Evolutionary conservation across 2,329 filamentous ascomycete species (phyloP).

Genomic region (Fusarium bulbicola): DNA sequence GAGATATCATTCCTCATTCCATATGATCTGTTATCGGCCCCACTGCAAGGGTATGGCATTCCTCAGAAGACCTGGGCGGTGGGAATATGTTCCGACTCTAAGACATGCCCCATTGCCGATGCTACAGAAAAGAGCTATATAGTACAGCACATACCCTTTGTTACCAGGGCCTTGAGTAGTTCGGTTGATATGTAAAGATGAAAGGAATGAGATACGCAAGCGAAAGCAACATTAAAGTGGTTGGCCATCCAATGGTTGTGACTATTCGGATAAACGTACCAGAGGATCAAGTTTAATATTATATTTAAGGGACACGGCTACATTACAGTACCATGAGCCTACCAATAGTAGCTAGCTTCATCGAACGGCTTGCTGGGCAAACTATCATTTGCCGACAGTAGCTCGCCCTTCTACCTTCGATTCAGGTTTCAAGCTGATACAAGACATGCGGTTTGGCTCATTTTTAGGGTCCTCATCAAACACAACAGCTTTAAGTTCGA

Average conservation of each 20-base stretch:
- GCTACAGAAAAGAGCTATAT: too few relatives aligned
- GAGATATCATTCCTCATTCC: neutral
- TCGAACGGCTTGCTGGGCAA: accelerated
- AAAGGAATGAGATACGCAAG: neutral
- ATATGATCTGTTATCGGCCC: neutral
- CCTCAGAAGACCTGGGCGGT: neutral
- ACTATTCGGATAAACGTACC: accelerated
- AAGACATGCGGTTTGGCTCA: too few relatives aligned
- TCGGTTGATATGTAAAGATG: accelerated
- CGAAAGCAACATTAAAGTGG: neutral
- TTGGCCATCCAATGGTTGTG: accelerated
- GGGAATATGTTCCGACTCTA: neutral
- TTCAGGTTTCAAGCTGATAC: too few relatives aligned
- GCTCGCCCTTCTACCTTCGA: too few relatives aligned
- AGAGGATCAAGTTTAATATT: neutral
- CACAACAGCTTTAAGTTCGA: accelerated
- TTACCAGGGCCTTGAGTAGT: accelerated
- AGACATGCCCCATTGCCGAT: neutral
- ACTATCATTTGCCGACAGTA: neutral
- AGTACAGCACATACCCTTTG: too few relatives aligned
- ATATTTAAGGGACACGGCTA: too few relatives aligned
- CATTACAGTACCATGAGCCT: accelerated
- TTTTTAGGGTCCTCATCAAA: accelerated
- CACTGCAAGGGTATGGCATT: neutral
- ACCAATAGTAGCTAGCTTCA: accelerated